These are phyloP conservation scores for Botryotinia globosa DNA, from an alignment of 2,329 filamentous ascomycete genomes.

Conservation along the genomic window DNA sequence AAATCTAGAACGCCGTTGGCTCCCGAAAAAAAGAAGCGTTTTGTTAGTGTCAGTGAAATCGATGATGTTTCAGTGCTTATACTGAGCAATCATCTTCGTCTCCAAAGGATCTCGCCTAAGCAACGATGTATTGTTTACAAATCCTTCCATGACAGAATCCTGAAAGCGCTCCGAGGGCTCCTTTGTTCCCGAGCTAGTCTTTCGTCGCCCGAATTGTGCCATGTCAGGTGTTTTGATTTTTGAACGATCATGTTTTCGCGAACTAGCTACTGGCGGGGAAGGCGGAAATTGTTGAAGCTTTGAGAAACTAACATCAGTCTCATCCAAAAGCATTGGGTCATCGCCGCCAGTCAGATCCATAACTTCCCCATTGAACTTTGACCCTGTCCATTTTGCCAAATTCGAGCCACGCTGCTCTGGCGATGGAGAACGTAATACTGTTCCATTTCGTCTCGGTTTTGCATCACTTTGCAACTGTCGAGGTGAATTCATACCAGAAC, in stretches of 20 bases:
- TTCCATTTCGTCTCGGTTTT: background rate
- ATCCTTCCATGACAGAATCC: background rate
- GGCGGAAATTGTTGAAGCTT: background rate
- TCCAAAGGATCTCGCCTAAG: conserved; percentile 3
- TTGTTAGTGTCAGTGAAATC: background rate
- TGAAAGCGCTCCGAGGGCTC: background rate
- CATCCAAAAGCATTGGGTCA: conserved; percentile 13
- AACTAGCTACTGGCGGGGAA: background rate
- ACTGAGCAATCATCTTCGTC: background rate
- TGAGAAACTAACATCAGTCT: background rate
- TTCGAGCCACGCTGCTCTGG: background rate
- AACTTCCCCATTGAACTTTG: background rate
- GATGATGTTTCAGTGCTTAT: background rate
- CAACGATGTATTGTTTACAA: background rate
- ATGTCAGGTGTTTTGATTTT: background rate
- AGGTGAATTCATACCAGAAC: background rate
- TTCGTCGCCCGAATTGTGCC: background rate
- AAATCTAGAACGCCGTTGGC: background rate
- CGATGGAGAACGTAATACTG: background rate
- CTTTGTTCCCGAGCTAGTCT: background rate
- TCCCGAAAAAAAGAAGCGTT: background rate
- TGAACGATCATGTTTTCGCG: background rate
- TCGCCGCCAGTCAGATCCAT: conserved; percentile 15
- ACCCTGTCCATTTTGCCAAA: background rate
- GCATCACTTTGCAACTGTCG: background rate